Percentiles rank a stretch among this genome's conserved stretches.
phyloP scores from a whole-genome alignment of 495 filamentous ascomycete genomes.

The Astrocystis sublimbata region DNA sequence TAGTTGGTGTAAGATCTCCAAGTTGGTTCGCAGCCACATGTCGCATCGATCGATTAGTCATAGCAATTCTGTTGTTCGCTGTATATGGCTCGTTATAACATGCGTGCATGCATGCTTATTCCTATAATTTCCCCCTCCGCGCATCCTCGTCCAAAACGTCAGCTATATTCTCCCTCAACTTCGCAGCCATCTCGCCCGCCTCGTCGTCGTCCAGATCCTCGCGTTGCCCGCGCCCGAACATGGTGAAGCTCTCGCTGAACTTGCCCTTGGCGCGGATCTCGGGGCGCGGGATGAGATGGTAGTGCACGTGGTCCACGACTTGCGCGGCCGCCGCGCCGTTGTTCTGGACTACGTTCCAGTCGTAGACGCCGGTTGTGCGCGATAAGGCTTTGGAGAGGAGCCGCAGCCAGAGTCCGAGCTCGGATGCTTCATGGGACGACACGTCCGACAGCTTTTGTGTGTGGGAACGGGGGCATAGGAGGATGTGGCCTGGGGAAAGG shows the following conservation, averaged over 20 bases:
- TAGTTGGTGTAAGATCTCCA: no score
- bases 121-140: conserved; percentile 34
- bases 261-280: conserved; percentile 46
- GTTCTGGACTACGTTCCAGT: conserved; percentile 95
- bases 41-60: no score
- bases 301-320: conserved; percentile 88
- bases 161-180: conserved; percentile 62
- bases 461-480: conserved; percentile 73
- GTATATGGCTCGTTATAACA: neutral
- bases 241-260: conserved; percentile 62
- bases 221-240: conserved; percentile 83
- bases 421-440: conserved; percentile 52
- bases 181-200: conserved; percentile 60
- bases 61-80: no score
- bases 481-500: conserved; percentile 72
- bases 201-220: conserved; percentile 88
- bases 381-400: conserved; percentile 70
- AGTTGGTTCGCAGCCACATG: no score
- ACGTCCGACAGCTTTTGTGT: conserved; percentile 70
- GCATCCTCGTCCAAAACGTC: conserved; percentile 53
- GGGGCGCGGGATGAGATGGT: conserved; percentile 82
- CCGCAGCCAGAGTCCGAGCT: conserved; percentile 72
- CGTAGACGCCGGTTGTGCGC: conserved; percentile 61
- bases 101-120: neutral
- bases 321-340: conserved; percentile 88